Percentiles rank a stretch among this genome's conserved stretches.
Conservation (phyloP, 192 early-diverging fungal species). For the Mortierella claussenii region DNA sequence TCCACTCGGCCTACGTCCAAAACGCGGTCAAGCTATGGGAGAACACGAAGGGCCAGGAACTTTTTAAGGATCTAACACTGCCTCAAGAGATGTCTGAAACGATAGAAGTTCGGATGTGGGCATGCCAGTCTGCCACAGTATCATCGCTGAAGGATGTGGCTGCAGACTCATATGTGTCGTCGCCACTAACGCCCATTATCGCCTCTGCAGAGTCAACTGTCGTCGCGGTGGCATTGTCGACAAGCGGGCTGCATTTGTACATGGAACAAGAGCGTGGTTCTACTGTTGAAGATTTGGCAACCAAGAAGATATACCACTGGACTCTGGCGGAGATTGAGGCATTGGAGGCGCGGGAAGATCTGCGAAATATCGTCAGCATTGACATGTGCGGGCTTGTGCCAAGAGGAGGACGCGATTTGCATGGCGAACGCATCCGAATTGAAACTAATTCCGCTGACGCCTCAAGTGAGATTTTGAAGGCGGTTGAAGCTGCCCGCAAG, state of each 20-base stretch:
- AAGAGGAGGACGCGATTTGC: conserved; percentile 10
- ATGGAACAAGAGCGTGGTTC: not conserved
- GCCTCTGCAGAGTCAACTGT: not conserved
- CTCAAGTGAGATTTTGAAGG: not conserved
- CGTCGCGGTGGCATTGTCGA: conserved; percentile 23
- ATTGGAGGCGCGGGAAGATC: conserved; percentile 17
- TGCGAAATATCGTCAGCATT: not conserved
- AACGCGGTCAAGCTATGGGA: conserved; percentile 26
- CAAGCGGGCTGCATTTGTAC: conserved; percentile 28
- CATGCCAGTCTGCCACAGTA: conserved; percentile 17
- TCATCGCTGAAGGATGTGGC: not conserved
- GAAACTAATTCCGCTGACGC: not conserved
- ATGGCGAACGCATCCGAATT: conserved; percentile 17
- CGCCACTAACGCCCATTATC: not conserved
- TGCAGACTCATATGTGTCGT: not conserved
- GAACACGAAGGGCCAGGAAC: not conserved
- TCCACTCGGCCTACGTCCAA: conserved; percentile 6
- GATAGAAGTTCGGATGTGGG: conserved; percentile 18
- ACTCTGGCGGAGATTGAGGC: not conserved
- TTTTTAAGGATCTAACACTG: conserved; percentile 15
- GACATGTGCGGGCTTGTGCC: conserved; percentile 32
- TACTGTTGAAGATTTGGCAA: not conserved
- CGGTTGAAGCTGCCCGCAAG: not conserved
- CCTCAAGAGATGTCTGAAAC: not conserved
- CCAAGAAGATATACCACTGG: conserved; percentile 26